Base-by-base conservation (phyloP, 1,284 basidiomycete species). In the Pterulicium gracile region DNA sequence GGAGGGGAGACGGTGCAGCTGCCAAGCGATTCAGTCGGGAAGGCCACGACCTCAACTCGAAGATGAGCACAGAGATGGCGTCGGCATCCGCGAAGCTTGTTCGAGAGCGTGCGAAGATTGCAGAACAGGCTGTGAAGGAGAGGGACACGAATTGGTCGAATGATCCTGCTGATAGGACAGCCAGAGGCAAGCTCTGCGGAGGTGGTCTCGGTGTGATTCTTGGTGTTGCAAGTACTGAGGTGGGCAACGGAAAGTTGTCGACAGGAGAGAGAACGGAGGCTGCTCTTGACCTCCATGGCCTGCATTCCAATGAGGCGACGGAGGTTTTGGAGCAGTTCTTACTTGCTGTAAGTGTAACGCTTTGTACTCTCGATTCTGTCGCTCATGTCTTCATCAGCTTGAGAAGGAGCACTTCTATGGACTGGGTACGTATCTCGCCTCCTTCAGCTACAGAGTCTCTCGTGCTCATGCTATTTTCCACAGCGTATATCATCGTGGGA, bases 11-110 rank as follows among this genome's bases (percentile, higher is more conserved):
- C 54, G 94, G 94, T 2, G 91, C 91, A 0, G 87, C 88, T 0
- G 95, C 95, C 18, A 95, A 96, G 62, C 73, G 91, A 42, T 97
- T 94, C 67, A 90, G 85, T 54, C 70, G 88, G 34, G 94, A 98
- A 59, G 95, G 93, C 3, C 90, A 95, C 56, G 88, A 92, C 40
- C 67, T 97, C 50, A 97, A 97, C 58, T 79, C 78, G 34, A 87
- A 88, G 61, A 95, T 98, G 87, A 70, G 78, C 41, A 72, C 69
- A 24, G 91, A 96, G 67, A 88, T 88, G 72, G 77, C 74, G 15
- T 76, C 77, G 42, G 88, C 90, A 1, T 93, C 93, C 1, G 69
- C 72, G 4, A 77, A 77, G 50, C 76, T 96, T 20, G 84, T 98
- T 13, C 70, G 81, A 41, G 91, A 93, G 60, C 78, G 94, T 1